Base-by-base conservation (phyloP, 768 basidiomycete species). In the Termitomyces sp. region DNA sequence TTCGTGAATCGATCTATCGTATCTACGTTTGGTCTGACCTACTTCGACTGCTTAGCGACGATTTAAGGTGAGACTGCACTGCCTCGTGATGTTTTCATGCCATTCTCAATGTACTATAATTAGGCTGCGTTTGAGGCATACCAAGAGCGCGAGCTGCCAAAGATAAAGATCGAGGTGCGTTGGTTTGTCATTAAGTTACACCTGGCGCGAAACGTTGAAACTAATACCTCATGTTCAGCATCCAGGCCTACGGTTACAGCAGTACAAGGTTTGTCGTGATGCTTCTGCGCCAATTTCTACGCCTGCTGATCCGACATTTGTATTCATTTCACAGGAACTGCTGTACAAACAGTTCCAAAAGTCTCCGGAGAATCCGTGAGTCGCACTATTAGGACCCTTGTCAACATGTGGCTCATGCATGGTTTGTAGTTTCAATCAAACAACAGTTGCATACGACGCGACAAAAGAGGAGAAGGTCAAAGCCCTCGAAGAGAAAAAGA, bases 281-380 rank as follows among this genome's bases (percentile, higher is more conserved):
- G n/a, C 10, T 33, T 24, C 32, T 39, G 13, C 22, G 42, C 14
- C 14, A 3, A 40, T 32, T n/a, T 54, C 40, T 36, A 22, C 32
- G 40, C 18, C 27, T 49, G n/a, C 55, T 51, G 52, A 57, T 55
- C 47, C 42, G 57, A 58, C 51, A 32, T 48, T 37, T n/a, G 39
- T 40, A 20, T 46, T 49, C 55, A 44, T 27, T 46, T 12, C 53
- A 60, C 68, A 93, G 84, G 95, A 98, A 59, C 74, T 94, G 49
- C 74, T 97, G 48, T 88, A 84, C 83, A 97, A 96, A 74, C 86
- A 93, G 71, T 98, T 98, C 85, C 92, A 97, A 72, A 98, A 97
- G 72, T 88, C 91, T 1, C 92, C 94, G 0, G 95, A 97, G 61
- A 97, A 97, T 72, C 91, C 95, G 94, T 95, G 74, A 68, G 89